These are phyloP conservation scores for Physcomitrellopsis africana DNA, from an alignment of 225 moss, liverwort and hornwort genomes.

Conservation along the genomic window DNA sequence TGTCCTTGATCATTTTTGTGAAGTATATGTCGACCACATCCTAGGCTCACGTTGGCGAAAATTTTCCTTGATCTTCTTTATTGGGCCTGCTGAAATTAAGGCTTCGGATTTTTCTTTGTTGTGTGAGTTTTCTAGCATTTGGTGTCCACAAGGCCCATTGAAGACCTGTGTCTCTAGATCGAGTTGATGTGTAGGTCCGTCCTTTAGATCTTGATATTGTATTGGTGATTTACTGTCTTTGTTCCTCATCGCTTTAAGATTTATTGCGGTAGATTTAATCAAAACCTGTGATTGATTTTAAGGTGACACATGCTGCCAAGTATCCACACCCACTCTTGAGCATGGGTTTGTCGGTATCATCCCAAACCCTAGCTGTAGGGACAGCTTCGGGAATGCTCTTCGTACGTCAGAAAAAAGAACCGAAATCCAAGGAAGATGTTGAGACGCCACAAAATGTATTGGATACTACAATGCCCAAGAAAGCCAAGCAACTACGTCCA, in stretches of 20 bases:
- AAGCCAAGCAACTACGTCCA: slow-evolving; percentile 58
- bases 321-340: slow-evolving; percentile 85
- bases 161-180: background rate
- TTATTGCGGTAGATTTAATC: background rate
- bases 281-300: slow-evolving; percentile 10
- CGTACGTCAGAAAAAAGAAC: slow-evolving; percentile 59
- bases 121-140: background rate
- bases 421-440: slow-evolving; percentile 31
- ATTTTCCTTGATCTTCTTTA: background rate
- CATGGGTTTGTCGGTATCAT: slow-evolving; percentile 74
- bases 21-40: slow-evolving; percentile 5
- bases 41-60: background rate
- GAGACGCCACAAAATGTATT: slow-evolving; percentile 45
- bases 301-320: slow-evolving; percentile 88
- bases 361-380: slow-evolving; percentile 79
- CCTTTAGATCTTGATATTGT: slow-evolving; percentile 15
- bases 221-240: background rate
- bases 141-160: background rate
- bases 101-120: too few relatives aligned
- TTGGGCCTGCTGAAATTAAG: background rate
- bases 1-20: slow-evolving; percentile 3
- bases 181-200: background rate
- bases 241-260: background rate
- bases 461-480: slow-evolving; percentile 41
- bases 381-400: slow-evolving; percentile 77